phyloP scores from a whole-genome alignment of 345 rosid species.

The Aegle marmelos region DNA sequence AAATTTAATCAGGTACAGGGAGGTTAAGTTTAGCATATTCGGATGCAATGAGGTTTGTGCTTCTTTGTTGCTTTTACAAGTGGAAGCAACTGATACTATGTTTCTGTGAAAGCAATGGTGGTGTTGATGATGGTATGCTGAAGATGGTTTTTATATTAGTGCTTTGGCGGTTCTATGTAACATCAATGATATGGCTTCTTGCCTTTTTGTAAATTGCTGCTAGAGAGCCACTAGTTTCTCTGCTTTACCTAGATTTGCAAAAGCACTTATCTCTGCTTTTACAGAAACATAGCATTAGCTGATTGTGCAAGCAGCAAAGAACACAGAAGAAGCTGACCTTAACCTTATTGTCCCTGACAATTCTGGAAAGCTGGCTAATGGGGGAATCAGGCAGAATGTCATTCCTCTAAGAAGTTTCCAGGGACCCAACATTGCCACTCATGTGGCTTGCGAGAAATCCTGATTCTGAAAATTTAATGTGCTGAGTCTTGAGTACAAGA shows the following conservation, averaged over 20 bases:
- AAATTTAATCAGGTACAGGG: constrained; percentile 31
- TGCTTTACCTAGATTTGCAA: not conserved
- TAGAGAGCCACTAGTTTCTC: not conserved
- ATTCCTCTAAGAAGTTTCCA: constrained; percentile 73
- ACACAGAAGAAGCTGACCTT: constrained; percentile 62
- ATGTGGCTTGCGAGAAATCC: constrained; percentile 87
- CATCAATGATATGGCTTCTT: not conserved
- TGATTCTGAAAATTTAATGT: constrained; percentile 34
- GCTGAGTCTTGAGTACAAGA: too few species aligned
- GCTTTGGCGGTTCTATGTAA: not conserved
- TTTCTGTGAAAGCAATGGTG: not conserved
- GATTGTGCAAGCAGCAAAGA: constrained; percentile 18
- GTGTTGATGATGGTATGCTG: not conserved
- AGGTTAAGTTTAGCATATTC: constrained; percentile 84
- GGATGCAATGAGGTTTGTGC: constrained; percentile 62
- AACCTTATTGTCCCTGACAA: constrained; percentile 46
- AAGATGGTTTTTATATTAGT: not conserved
- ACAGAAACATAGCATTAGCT: not conserved
- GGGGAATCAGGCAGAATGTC: constrained; percentile 91
- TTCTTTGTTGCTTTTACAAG: constrained; percentile 19
- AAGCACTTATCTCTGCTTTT: not conserved
- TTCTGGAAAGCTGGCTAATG: constrained; percentile 76
- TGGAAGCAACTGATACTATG: constrained; percentile 16
- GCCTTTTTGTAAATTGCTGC: not conserved
- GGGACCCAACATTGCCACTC: constrained; percentile 75